Base-by-base conservation (phyloP, 2,329 filamentous ascomycete genomes). In the Fusarium lyarnte region DNA sequence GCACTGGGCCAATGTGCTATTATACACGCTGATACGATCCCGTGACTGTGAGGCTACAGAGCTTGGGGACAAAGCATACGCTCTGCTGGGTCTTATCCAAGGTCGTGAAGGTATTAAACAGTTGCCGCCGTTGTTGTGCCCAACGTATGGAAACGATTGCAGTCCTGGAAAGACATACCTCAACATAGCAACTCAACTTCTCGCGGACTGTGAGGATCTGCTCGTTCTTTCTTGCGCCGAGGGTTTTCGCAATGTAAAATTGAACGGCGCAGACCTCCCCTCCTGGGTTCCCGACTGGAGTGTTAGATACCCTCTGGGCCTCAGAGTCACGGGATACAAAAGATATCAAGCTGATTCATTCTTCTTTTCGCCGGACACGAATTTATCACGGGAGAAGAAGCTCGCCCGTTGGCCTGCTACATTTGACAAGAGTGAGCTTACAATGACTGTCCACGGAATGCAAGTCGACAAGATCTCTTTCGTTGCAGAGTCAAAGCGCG, bases 261-360 rank as follows among this genome's bases (percentile, higher is more conserved):
- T 55, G 13, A 12, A 45, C 1, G 52, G 38, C 2, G 38, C 36
- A 8, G 25, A 55, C 3, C 52, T 55, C 33, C 52, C 52, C 1
- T 45, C 52, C 13, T 55, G 52, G 52, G 52, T 55, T 11, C 52
- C 52, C 0, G 52, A 55, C n/a, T 55, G 52, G 52, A 55, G 52
- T 16, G 36, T 55, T 1, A 31, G 9, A 12, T 16, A 45, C 8
- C 38, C 52, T 21, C 38, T 55, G 25, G 38, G 52, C 4, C 52
- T 55, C 1, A 45, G 52, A 45, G 52, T 45, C 17, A 55, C 52
- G 0, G 52, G 52, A 25, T 55, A 33, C 3, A 45, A 55, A 2
- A 45, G 38, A 16, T 55, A 55, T 23, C 38, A 25, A 23, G 16
- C 52, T 16, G 52, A 55, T 33, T 3, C 38, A 4, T 23, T 33